Percentiles rank a stretch among this genome's conserved stretches.
Evolutionary conservation across 2,329 filamentous ascomycete species (phyloP).

Genomic region (Aspergillus neotritici): DNA sequence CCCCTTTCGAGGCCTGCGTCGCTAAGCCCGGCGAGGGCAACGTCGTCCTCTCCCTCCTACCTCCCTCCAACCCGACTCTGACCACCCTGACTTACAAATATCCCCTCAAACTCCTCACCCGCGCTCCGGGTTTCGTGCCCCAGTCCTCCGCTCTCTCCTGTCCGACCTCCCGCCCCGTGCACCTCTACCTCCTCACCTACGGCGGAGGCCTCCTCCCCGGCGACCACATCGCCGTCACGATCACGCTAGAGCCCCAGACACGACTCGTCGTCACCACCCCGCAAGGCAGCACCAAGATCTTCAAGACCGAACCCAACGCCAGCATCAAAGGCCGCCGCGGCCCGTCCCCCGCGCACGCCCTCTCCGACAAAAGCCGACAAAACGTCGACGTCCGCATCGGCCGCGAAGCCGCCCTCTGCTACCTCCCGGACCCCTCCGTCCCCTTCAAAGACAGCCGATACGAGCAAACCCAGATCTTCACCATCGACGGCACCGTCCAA

Average conservation of each 20-base stretch:
- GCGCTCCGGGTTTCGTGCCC: conserved; percentile 59
- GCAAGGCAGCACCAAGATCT: conserved; percentile 89
- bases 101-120: conserved; percentile 86
- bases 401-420: conserved; percentile 50
- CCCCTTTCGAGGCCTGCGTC: conserved; percentile 71
- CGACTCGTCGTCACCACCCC: conserved; percentile 58
- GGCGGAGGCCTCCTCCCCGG: conserved; percentile 88
- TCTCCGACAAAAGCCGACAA: conserved; percentile 43
- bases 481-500: conserved; percentile 44
- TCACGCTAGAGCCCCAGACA: conserved; percentile 59
- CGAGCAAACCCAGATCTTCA: conserved; percentile 76
- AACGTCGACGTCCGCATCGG: conserved; percentile 46
- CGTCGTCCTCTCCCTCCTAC: conserved; percentile 67
- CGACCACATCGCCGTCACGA: conserved; percentile 68
- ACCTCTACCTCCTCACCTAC: conserved; percentile 88
- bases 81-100: conserved; percentile 81
- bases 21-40: conserved; percentile 71
- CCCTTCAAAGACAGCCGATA: conserved; percentile 82
- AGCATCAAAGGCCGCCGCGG: conserved; percentile 25
- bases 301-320: conserved; percentile 59
- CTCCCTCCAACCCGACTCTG: conserved; percentile 65
- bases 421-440: conserved; percentile 86
- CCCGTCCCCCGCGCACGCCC: conserved; percentile 32
- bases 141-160: conserved; percentile 34
- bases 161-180: conserved; percentile 51